These are phyloP conservation scores for Neodidymelliopsis sp. DNA, from an alignment of 2,329 filamentous ascomycete genomes.

Conservation along the genomic window DNA sequence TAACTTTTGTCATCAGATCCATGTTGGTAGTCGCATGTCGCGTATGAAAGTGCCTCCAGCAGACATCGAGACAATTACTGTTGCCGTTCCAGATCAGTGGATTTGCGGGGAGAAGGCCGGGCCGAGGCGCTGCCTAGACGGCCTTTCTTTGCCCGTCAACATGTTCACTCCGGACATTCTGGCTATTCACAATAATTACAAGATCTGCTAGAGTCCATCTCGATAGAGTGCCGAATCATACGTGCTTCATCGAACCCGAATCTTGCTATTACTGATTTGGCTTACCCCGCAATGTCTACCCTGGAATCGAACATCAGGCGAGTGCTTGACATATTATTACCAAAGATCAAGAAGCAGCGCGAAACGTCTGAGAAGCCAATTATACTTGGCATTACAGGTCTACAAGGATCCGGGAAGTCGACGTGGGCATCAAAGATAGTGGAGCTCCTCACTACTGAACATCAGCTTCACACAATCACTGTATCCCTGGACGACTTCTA, in stretches of 20 bases:
- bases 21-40: not conserved
- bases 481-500: conserved; percentile 82
- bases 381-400: conserved; percentile 86
- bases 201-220: too few relatives aligned
- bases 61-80: not conserved
- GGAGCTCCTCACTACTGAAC: conserved; percentile 29
- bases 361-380: conserved; percentile 67
- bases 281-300: conserved; percentile 30
- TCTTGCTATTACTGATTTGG: too few relatives aligned
- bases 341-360: conserved; percentile 33
- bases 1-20: too few relatives aligned
- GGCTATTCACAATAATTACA: not conserved
- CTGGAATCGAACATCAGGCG: conserved; percentile 40
- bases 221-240: too few relatives aligned
- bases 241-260: too few relatives aligned
- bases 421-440: conserved; percentile 69
- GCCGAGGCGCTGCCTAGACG: conserved; percentile 8
- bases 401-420: conserved; percentile 93
- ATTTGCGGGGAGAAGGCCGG: conserved; percentile 14
- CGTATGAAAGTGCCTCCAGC: not conserved
- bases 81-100: not conserved
- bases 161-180: conserved; percentile 3
- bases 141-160: conserved; percentile 10
- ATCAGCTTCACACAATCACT: conserved; percentile 39
- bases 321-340: conserved; percentile 38